These are phyloP conservation scores for Aspergillus ostianus DNA, from an alignment of 495 filamentous ascomycete species.

Conservation along the genomic window DNA sequence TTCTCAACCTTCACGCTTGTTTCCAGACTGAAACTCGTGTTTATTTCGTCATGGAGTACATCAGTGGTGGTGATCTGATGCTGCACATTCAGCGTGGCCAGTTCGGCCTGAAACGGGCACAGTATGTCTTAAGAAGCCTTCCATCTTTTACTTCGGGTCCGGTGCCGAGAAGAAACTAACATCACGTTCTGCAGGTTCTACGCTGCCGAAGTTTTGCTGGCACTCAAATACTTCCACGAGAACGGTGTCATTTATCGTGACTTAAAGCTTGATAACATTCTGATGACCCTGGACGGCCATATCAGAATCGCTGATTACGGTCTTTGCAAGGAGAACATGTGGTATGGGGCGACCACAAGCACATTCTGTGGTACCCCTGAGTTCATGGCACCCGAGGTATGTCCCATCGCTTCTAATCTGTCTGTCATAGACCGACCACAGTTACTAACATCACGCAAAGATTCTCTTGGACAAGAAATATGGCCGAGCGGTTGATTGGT, in stretches of 20 bases:
- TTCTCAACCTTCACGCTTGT: constrained; percentile 93
- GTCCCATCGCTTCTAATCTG: constrained; percentile 11
- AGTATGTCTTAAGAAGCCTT: constrained; percentile 57
- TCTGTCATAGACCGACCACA: background rate
- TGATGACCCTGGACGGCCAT: constrained; percentile 92
- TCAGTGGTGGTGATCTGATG: constrained; percentile 98
- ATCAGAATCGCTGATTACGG: constrained; percentile 99
- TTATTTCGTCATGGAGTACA: constrained; percentile 99
- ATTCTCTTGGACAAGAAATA: constrained; percentile 99
- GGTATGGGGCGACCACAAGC: constrained; percentile 94
- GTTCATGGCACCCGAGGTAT: constrained; percentile 98
- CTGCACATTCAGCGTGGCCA: constrained; percentile 96
- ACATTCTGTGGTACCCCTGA: constrained; percentile 99
- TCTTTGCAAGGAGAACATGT: constrained; percentile 99
- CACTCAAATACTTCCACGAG: constrained; percentile 98
- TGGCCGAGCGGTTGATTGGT: constrained; percentile 98
- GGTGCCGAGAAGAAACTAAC: background rate
- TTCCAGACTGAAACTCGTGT: constrained; percentile 99
- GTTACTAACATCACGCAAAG: constrained; percentile 41
- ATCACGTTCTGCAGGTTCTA: constrained; percentile 71
- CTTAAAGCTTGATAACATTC: constrained; percentile 98
- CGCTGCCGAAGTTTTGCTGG: constrained; percentile 93
- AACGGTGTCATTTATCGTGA: constrained; percentile 99
- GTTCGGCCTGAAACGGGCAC: constrained; percentile 92
- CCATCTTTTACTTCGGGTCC: background rate